Base-by-base conservation (phyloP, 2,329 filamentous ascomycete genomes). In the Ceratocystis colombiana region DNA sequence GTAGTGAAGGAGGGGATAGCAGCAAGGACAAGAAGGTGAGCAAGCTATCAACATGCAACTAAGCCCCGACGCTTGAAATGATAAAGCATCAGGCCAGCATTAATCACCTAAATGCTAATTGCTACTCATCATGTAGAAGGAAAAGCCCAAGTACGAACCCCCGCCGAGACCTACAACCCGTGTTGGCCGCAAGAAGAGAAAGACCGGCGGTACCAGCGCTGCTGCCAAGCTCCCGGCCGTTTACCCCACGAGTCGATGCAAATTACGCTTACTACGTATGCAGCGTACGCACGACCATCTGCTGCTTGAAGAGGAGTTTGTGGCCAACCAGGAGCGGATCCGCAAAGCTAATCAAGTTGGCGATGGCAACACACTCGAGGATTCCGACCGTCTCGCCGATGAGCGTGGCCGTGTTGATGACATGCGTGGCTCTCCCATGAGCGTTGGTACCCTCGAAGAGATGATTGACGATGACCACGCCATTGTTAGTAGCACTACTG, bases 111-210 rank as follows among this genome's bases (percentile, higher is more conserved):
- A 28, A 30, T 53, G 7, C 62, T 64, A 37, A 57, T 45, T 30
- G 15, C 3, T 15, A 63, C 20, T 50, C 12, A 22, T 62, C 25
- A n/a, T 68, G 72, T 73, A 96, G 93, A 97, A 99, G 84, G 93
- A 99, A 70, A 99, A 99, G 87, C 94, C 94, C 75, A 97, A 96
- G 88, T 99, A 99, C 82, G 94, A 99, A 78, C 94, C 94, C 70
- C 94, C 94, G 71, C 94, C 94, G 77, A 88, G 93, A 74, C 94
- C 94, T 70, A 99, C 94, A 69, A 97, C 94, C 71, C 90, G 94
- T 76, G 88, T 99, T 75, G 94, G 94, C 69, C 90, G 93, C 74
- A 96, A 95, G 88, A 99, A 99, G 89, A 93, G 92, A 84, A 96
- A 90, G 87, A 84, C 86, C 62, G 91, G 88, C 68, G 94, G 94